Evolutionary conservation across 805 yeast species (phyloP), one percentile per base, ranked within the genome.

Genomic region (Torulaspora delbrueckii): DNA sequence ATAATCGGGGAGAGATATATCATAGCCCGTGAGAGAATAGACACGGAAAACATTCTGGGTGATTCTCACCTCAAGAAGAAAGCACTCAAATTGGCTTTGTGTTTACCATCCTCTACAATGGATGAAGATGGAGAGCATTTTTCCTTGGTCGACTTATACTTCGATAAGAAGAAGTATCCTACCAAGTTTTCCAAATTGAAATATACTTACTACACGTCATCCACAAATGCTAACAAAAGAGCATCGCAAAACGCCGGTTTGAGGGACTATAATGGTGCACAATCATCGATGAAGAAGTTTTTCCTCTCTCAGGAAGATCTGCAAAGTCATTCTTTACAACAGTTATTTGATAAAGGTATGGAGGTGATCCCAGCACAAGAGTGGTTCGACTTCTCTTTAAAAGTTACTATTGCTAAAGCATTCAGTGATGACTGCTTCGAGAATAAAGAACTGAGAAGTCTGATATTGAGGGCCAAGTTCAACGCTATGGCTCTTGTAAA

Each of bases 341-440:
- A 84, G 57, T 73, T 85, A 14, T 81, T 72, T 56, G 86, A 82
- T 43, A 77, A 72, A 47, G 89, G 85, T 3, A 59, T 69, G 50
- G 75, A 70, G 30, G 65, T 64, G 8, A 62, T 84, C 14, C 95
- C 96, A 3, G 59, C 73, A 27, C 80, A 80, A n/a, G 71, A 67
- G 30, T 79, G 86, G 80, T 73, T 74, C 47, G 81, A 78, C 28
- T 86, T 82, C 55, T 75, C 82, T 1, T 63, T 82, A 31, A 76
- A 74, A 36, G 82, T 84, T 0, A 67, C 81, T 5, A 70, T 77
- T 25, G 86, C 89, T 1, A 88, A 87, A 63, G 79, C 95, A 0
- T 88, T 86, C 69, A 77, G 77, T 57, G 69, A 74, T 13, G 74
- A 72, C 36, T 68, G 83, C 1, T 68, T 66, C 38, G 84, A 79